phyloP scores from a whole-genome alignment of 2,329 filamentous ascomycete genomes.

The Escovopsis sp. region DNA sequence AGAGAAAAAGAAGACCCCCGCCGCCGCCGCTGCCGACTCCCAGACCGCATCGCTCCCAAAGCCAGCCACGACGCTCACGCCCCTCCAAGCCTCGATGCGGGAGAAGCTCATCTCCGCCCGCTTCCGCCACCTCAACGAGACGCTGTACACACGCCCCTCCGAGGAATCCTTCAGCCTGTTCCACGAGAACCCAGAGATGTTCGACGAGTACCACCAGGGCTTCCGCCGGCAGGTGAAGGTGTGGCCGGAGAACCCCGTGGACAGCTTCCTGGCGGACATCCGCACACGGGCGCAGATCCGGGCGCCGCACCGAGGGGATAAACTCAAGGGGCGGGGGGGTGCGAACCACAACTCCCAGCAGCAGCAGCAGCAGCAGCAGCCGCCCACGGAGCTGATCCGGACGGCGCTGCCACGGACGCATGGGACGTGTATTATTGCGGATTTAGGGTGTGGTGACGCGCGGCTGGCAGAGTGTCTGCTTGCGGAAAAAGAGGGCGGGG shows the following conservation, averaged over 20 bases:
- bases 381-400: conserved; percentile 12
- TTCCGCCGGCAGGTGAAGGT: conserved; percentile 91
- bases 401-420: conserved; percentile 54
- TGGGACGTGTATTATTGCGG: conserved; percentile 64
- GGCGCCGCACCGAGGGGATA: conserved; percentile 9
- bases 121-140: conserved; percentile 95
- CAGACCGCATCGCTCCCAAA: conserved; percentile 23
- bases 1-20: too few species aligned
- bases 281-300: conserved; percentile 46
- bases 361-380: conserved; percentile 15
- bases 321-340: too few species aligned
- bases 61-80: conserved; percentile 54
- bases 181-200: conserved; percentile 75
- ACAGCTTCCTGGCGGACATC: conserved; percentile 65
- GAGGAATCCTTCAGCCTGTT: conserved; percentile 72
- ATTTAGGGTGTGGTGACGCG: conserved; percentile 88
- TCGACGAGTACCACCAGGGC: conserved; percentile 88
- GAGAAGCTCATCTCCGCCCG: conserved; percentile 88
- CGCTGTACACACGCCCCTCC: conserved; percentile 85
- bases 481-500: too few species aligned
- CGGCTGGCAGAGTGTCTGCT: conserved; percentile 58
- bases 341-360: too few species aligned
- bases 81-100: conserved; percentile 85
- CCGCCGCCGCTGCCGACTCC: conserved; percentile 11
- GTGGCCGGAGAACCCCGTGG: conserved; percentile 94